A percentile compares a stretch with the other conserved stretches of the same genome.
Evolutionary conservation across 2,329 filamentous ascomycete genomes (phyloP).

Genomic region (Trichoderma simmonsii): DNA sequence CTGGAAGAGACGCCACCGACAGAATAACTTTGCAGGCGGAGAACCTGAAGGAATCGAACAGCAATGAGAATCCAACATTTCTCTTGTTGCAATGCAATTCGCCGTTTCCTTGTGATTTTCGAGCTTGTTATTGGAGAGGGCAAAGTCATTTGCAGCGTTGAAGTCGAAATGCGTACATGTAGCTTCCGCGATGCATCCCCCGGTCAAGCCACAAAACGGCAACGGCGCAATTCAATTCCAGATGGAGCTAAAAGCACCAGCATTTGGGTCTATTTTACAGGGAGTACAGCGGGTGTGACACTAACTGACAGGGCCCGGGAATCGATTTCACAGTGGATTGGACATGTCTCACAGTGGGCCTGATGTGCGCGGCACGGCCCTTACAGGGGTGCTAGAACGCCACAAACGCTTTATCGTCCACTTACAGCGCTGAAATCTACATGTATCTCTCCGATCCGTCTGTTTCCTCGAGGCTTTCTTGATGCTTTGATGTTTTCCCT

Average conservation of each 20-base stretch:
- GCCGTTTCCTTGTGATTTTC: background rate
- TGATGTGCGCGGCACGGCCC: background rate
- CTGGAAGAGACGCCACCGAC: background rate
- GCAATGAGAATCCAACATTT: too few relatives aligned
- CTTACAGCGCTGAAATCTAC: too few relatives aligned
- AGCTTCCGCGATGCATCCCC: background rate
- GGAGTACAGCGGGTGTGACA: too few relatives aligned
- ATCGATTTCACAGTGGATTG: too few relatives aligned
- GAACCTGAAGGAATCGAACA: background rate
- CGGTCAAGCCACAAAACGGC: background rate
- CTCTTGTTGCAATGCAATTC: background rate
- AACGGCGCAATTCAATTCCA: background rate
- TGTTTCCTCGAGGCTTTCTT: background rate
- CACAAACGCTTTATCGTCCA: too few relatives aligned
- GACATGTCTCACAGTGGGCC: too few relatives aligned
- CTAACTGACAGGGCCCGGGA: too few relatives aligned
- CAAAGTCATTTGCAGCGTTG: background rate
- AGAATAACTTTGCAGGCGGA: background rate
- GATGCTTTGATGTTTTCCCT: background rate
- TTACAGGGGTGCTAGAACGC: too few relatives aligned
- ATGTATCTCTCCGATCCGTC: too few relatives aligned
- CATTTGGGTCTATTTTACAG: background rate
- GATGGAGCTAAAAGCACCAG: background rate
- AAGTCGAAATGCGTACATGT: background rate
- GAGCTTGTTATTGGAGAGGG: too few relatives aligned